Evolutionary conservation across 75 land plant species (phyloP).

Genomic region (Cryptomeria japonica): DNA sequence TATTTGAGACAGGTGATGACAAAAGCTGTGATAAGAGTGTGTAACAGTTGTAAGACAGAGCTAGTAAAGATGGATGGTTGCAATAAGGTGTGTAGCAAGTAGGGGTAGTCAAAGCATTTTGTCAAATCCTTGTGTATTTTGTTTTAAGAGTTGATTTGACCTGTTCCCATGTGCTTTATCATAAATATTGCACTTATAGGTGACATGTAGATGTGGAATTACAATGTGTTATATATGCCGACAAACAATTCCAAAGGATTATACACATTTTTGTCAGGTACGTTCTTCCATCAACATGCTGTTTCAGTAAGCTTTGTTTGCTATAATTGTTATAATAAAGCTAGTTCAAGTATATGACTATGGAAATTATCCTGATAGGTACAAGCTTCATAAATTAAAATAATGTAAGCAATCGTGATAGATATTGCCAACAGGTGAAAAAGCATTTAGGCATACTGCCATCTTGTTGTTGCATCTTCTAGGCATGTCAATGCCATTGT

Average conservation of each 20-base stretch:
- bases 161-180: neutral
- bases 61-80: constrained; percentile 40
- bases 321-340: neutral
- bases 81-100: constrained; percentile 35
- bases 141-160: neutral
- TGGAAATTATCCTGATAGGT: neutral
- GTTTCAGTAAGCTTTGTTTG: neutral
- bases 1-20: constrained; percentile 31
- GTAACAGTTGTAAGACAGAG: constrained; percentile 36
- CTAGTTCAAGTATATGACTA: too few species aligned
- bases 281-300: neutral
- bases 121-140: neutral
- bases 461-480: neutral
- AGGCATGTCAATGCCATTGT: neutral
- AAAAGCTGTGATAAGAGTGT: constrained; percentile 40
- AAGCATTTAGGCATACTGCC: neutral
- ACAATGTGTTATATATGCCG: constrained; percentile 49
- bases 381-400: neutral
- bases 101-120: neutral
- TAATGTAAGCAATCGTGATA: neutral
- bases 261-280: constrained; percentile 46
- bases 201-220: constrained; percentile 41
- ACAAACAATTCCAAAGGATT: constrained; percentile 20
- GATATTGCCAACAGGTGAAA: neutral
- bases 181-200: constrained; percentile 17